phyloP scores from a whole-genome alignment of 495 filamentous ascomycete genomes.

The Podospora anserina region DNA sequence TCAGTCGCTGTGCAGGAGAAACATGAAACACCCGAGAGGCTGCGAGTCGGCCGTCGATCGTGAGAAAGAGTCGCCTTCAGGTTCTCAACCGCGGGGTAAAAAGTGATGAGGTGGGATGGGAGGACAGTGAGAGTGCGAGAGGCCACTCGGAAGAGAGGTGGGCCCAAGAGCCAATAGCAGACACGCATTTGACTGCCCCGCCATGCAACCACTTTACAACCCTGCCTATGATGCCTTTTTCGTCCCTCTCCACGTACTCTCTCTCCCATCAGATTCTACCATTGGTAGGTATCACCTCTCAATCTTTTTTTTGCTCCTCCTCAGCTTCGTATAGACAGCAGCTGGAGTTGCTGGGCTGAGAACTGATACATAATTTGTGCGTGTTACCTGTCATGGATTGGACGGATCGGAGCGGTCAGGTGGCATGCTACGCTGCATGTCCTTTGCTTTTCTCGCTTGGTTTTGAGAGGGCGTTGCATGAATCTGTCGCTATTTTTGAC shows the following conservation, averaged over 20 bases:
- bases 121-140: not conserved
- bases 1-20: conserved; percentile 21
- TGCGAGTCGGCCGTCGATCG: conserved; percentile 20
- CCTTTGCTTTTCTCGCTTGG: not conserved
- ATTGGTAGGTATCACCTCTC: not conserved
- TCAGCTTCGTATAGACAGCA: not conserved
- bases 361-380: not conserved
- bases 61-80: conserved; percentile 10
- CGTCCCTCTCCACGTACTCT: not conserved
- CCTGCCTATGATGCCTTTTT: not conserved
- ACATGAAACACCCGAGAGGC: conserved; percentile 32
- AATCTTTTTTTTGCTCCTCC: not conserved
- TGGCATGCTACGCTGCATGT: not conserved
- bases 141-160: conserved; percentile 24
- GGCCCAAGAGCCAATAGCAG: conserved; percentile 4
- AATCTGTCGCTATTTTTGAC: not conserved
- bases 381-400: not conserved
- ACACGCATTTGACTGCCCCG: conserved; percentile 9
- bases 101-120: conserved; percentile 11
- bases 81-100: conserved; percentile 6
- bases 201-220: conserved; percentile 31
- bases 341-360: not conserved
- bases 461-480: conserved; percentile 2
- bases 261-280: not conserved
- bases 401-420: not conserved